These are phyloP conservation scores for Phialophora chinensis DNA, from an alignment of 2,329 filamentous ascomycete species.

Conservation along the genomic window DNA sequence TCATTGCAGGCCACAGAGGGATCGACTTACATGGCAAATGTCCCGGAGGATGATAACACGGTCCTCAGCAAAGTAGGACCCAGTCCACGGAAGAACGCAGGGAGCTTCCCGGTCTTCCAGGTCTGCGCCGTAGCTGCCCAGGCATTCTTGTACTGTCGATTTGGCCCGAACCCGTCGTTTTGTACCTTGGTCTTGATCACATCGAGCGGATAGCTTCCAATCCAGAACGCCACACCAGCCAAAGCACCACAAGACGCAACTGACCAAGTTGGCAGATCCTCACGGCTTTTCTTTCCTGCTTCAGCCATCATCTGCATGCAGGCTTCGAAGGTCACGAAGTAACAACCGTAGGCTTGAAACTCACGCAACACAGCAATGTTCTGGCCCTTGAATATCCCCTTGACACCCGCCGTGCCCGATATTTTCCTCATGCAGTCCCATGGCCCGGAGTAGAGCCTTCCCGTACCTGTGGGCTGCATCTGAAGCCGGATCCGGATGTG, in stretches of 20 bases:
- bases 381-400: constrained; percentile 27
- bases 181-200: constrained; percentile 29
- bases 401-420: not conserved
- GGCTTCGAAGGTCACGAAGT: constrained; percentile 29
- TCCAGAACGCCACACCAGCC: constrained; percentile 28
- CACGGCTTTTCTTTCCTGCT: constrained; percentile 7
- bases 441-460: constrained; percentile 23
- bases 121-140: constrained; percentile 17
- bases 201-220: constrained; percentile 33
- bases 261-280: constrained; percentile 13
- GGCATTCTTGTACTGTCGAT: constrained; percentile 21
- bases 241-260: constrained; percentile 26
- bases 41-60: constrained; percentile 25
- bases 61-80: constrained; percentile 29
- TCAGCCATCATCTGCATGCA: constrained; percentile 12
- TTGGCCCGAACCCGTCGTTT: constrained; percentile 24
- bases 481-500: constrained; percentile 31
- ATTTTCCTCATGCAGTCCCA: constrained; percentile 26
- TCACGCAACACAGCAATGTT: constrained; percentile 19
- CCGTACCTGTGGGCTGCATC: constrained; percentile 18
- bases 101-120: constrained; percentile 17
- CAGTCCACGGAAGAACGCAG: constrained; percentile 29
- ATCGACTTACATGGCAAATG: constrained; percentile 26
- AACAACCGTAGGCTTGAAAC: constrained; percentile 27
- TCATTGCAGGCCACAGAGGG: not conserved